phyloP scores from a whole-genome alignment of 2,329 filamentous ascomycete species.

The Colletotrichum lentis region DNA sequence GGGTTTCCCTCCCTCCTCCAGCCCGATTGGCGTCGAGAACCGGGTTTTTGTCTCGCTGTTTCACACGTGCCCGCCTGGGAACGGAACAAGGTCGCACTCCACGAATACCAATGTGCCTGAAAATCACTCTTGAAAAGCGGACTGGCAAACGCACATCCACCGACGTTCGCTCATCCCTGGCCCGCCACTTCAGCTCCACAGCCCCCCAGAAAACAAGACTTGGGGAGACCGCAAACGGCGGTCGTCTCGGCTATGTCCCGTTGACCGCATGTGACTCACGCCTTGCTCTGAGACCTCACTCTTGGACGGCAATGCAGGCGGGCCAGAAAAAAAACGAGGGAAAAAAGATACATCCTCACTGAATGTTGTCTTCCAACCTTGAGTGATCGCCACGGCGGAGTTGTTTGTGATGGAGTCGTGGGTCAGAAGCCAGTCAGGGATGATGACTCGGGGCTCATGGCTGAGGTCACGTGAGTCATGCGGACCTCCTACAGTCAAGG shows the following conservation, averaged over 20 bases:
- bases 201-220: background rate
- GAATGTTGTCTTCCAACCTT: background rate
- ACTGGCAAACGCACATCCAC: background rate
- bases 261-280: slow-evolving; percentile 13
- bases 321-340: background rate
- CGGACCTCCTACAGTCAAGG: background rate
- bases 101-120: background rate
- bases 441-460: background rate
- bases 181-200: background rate
- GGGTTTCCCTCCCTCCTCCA: background rate
- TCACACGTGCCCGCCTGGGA: slow-evolving; percentile 16
- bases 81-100: slow-evolving; percentile 14
- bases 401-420: background rate
- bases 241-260: slow-evolving; percentile 27
- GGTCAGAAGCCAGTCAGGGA: background rate
- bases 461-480: background rate
- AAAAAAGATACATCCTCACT: background rate
- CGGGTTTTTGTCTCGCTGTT: background rate
- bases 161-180: slow-evolving; percentile 15
- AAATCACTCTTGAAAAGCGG: slow-evolving; percentile 15
- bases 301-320: background rate
- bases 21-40: slow-evolving; percentile 16
- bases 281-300: background rate
- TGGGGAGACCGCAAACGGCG: background rate
- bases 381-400: slow-evolving; percentile 13